Percentiles rank a stretch among this genome's conserved stretches.
Evolutionary conservation across 352 stramenopile genomes (phyloP).

Genomic region (Phytopythium helicoides): DNA sequence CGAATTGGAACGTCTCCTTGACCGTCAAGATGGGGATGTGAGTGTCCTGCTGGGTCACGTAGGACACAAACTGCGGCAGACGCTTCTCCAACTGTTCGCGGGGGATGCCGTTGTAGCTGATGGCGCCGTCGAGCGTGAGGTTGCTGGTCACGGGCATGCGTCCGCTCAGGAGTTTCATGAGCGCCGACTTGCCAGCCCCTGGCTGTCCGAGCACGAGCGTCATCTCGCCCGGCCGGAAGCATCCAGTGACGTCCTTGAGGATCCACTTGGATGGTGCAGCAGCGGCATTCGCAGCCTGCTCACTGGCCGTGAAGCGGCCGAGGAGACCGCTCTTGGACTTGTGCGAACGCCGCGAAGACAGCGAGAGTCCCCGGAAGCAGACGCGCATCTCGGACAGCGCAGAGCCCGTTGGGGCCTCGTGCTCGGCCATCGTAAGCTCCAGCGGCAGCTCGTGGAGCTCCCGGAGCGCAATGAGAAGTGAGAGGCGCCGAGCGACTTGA

Average conservation of each 20-base stretch:
- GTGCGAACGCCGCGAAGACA: conserved; percentile 19
- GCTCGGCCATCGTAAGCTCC: no score
- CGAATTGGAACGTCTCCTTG: conserved; percentile 88
- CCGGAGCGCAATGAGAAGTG: no score
- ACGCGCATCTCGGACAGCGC: conserved; percentile 38
- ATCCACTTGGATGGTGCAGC: conserved; percentile 17
- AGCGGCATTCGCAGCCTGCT: no score
- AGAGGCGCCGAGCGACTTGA: no score
- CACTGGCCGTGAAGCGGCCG: no score
- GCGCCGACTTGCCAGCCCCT: conserved; percentile 43
- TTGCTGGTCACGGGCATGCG: conserved; percentile 27
- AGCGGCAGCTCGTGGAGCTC: no score
- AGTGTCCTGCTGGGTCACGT: conserved; percentile 53
- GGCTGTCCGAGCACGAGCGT: conserved; percentile 44
- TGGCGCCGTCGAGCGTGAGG: conserved; percentile 22
- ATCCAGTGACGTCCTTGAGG: conserved; percentile 28
- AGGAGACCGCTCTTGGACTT: conserved; percentile 5
- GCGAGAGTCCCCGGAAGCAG: conserved; percentile 38
- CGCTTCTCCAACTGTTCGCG: conserved; percentile 13
- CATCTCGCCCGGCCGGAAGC: conserved; percentile 41
- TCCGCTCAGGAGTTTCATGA: conserved; percentile 37
- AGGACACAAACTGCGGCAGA: conserved; percentile 38
- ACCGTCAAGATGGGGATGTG: conserved; percentile 45
- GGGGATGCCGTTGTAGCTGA: conserved; percentile 32
- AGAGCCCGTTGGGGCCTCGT: background rate